Base-by-base conservation (phyloP, 331 rosid genomes). In the Quercus lobata region DNA sequence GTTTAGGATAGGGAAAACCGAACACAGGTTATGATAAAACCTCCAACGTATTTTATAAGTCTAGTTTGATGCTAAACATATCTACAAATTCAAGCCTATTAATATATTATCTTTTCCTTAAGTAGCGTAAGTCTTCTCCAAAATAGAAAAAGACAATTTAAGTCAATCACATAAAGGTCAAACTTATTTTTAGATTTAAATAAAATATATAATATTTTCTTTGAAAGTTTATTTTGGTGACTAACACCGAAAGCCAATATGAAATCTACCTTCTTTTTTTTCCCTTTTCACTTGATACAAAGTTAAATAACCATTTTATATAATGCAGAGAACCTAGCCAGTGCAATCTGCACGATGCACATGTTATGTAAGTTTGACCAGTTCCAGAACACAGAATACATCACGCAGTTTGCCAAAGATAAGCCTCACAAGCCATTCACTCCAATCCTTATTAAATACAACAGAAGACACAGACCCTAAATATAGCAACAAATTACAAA, bases 401-500 rank as follows among this genome's bases (percentile, higher is more conserved):
- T 68, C 53, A 32, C 8, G 14, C 71, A 30, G 12, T 65, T 18
- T 65, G 71, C 71, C 71, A 30, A 8, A 49, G 17, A 32, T 17
- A 65, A 29, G 24, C 14, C 46, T 65, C 71, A 19, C 22, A 35
- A 35, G 19, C 18, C 17, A 35, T 34, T 68, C 52, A 68, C 49
- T 35, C 17, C 24, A 66, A 34, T 29, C 49, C 25, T n/a, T 24
- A 18, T 15, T 35, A 35, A 32, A 68, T 25, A 68, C 9, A 65
- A 24, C 24, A 68, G 4, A 68, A 68, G 9, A 34, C 71, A 68
- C 24, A 19, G 44, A 65, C 32, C 57, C 73, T 32, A 80, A 32
- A 69, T 81, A 62, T 54, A 62, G 74, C 72, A 54, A 83, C 60
- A 74, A 57, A 35, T 27, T 55, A 80, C 56, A 62, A 41, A 52